Conservation (phyloP, 164 flowering plant genomes). For the Nymphaea colorata region DNA sequence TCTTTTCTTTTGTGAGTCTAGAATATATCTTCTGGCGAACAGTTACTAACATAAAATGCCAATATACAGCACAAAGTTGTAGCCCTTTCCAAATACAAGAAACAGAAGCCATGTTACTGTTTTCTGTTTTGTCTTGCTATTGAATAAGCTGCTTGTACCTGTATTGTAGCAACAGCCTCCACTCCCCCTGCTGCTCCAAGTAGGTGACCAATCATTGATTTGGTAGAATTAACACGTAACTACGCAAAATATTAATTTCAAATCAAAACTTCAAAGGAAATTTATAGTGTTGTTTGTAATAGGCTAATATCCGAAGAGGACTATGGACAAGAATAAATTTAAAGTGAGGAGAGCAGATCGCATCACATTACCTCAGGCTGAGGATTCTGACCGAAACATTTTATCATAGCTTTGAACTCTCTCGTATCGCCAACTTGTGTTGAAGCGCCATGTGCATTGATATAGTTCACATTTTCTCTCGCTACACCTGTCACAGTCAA, state of each 20-base stretch:
- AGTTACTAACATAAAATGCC: too few species aligned
- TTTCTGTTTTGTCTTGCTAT: too few species aligned
- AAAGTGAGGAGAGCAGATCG: too few species aligned
- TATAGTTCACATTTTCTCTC: constrained; percentile 65
- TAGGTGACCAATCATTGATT: constrained; percentile 95
- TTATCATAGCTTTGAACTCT: constrained; percentile 75
- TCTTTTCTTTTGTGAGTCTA: too few species aligned
- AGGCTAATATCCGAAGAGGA: too few species aligned
- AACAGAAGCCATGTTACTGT: too few species aligned
- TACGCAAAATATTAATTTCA: constrained; percentile 14
- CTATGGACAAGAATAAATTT: too few species aligned
- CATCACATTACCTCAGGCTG: constrained; percentile 54
- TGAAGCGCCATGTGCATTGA: constrained; percentile 92
- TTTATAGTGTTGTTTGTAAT: too few species aligned
- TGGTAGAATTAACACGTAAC: constrained; percentile 85
- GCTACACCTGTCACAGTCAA: constrained; percentile 70
- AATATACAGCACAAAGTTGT: too few species aligned
- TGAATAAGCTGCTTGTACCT: constrained; percentile 30
- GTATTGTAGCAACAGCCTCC: constrained; percentile 88
- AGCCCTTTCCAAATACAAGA: too few species aligned
- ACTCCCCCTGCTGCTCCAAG: constrained; percentile 98
- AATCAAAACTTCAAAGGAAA: not conserved
- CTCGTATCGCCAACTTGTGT: constrained; percentile 81
- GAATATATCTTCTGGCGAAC: too few species aligned
- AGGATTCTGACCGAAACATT: constrained; percentile 85